Base-by-base conservation (phyloP, 352 stramenopile genomes). In the Globisporangium perplexum region DNA sequence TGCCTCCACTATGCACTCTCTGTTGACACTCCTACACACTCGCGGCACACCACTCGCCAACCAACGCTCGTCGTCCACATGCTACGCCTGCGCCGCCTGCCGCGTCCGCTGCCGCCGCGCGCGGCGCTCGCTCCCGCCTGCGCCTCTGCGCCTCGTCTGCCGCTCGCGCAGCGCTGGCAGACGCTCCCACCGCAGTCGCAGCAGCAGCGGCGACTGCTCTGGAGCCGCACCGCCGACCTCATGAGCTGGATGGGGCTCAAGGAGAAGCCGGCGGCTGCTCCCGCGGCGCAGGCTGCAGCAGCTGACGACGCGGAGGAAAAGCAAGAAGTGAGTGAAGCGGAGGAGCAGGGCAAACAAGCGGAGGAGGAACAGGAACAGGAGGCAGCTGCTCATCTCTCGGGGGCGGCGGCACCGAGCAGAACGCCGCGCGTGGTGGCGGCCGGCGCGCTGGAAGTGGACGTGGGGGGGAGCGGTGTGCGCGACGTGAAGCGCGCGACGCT, bases 231-330 rank as follows among this genome's bases (percentile, higher is more conserved):
- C 6, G 67, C 62, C 5, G 63, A 71, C 39, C 60, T 77, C 26
- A 49, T 80, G 26, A 62, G 65, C n/a, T 77, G 71, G 68, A 50
- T 80, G 18, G 62, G 70, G 6, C 42, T 66, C 4, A 61, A 64
- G 0, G 41, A 51, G 7, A 55, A 36, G 12, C 7, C 17, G 35
- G 6, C 22, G 22, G 26, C 28, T 3, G 17, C 22, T 14, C 8
- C 12, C 20, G 31, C 24, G 6, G 30, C 20, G 7, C 26, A 18
- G 4, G 39, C 31, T 20, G 7, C 23, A 59, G 41, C 38, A 54
- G 6, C 33, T 15, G 14, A 54, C 52, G 4, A 22, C 1, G 41
- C 7, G 5, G 14, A 22, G 10, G 41, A 46, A 7, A 17, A 39
- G 31, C 3, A 15, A 36, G 31, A 36, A 2, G 0, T 15, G 14